Conservation (phyloP, 345 rosid genomes). For the Excoecaria cochinchinensis region DNA sequence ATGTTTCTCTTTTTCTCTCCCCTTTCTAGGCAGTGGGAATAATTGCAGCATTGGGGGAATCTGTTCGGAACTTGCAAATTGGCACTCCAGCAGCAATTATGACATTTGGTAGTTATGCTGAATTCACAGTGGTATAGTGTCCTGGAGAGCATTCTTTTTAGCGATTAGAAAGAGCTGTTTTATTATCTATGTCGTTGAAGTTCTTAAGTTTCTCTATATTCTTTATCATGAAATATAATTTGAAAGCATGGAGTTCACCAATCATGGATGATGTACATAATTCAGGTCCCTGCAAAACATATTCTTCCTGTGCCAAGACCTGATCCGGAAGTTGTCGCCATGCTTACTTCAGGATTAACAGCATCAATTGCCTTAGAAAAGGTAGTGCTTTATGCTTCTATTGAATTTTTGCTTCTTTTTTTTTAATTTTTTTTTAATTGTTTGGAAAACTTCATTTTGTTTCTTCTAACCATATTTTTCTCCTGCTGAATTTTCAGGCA, state of each 20-base stretch:
- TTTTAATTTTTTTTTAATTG: not conserved
- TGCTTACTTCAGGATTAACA: conserved; percentile 98
- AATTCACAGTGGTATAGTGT: conserved; percentile 54
- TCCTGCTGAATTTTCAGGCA: conserved; percentile 46
- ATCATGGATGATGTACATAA: conserved; percentile 12
- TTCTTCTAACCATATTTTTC: conserved; percentile 16
- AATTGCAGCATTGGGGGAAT: conserved; percentile 82
- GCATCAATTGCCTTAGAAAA: conserved; percentile 91
- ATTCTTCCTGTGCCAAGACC: conserved; percentile 89
- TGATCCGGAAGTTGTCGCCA: conserved; percentile 95
- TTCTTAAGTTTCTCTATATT: not conserved
- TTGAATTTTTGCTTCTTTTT: not conserved
- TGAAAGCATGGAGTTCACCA: conserved; percentile 1
- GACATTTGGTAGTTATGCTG: conserved; percentile 88
- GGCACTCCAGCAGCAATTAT: conserved; percentile 95
- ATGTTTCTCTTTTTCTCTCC: not conserved
- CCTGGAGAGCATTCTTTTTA: conserved; percentile 11
- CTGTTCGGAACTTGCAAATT: conserved; percentile 62
- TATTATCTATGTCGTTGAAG: not conserved
- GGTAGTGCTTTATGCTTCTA: conserved; percentile 38
- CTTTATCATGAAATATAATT: not conserved
- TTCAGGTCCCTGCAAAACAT: conserved; percentile 69
- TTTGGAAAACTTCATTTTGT: conserved; percentile 5
- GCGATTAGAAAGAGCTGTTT: conserved; percentile 14
- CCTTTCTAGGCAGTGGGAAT: conserved; percentile 78